phyloP scores from a whole-genome alignment of 257 asterid genomes.

The Ophiorrhiza pumila region DNA sequence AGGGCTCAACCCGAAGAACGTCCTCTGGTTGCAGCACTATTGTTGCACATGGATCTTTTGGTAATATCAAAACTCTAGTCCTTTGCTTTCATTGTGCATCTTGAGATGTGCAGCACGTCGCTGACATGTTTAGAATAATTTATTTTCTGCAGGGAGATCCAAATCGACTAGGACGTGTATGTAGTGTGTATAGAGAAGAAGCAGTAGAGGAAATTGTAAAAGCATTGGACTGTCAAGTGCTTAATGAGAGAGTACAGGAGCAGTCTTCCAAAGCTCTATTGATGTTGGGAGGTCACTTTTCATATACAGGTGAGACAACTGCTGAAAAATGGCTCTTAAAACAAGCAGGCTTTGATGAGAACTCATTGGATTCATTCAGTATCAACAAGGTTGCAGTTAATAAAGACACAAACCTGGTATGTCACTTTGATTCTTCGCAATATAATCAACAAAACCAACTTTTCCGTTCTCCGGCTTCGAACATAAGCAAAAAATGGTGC shows the following conservation, averaged over 20 bases:
- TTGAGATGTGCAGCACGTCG: not conserved
- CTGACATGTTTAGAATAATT: not conserved
- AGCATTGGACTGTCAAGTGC: constrained; percentile 46
- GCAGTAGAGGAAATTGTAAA: constrained; percentile 58
- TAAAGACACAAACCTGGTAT: constrained; percentile 34
- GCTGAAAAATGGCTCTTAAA: constrained; percentile 59
- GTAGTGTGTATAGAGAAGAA: constrained; percentile 72
- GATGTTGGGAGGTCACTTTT: constrained; percentile 70
- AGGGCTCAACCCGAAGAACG: constrained; percentile 56
- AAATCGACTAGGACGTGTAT: constrained; percentile 25
- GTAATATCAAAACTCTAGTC: constrained; percentile 30
- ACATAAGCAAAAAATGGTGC: not conserved
- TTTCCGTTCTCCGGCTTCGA: not conserved
- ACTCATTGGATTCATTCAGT: constrained; percentile 21
- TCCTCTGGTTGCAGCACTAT: constrained; percentile 52
- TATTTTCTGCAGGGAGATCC: constrained; percentile 9
- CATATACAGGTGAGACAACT: constrained; percentile 60
- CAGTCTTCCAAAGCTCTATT: constrained; percentile 53
- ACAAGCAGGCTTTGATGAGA: constrained; percentile 48
- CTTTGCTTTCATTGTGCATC: not conserved
- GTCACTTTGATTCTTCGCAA: not conserved
- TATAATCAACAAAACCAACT: not conserved
- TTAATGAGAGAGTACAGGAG: constrained; percentile 56
- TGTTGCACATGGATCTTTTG: constrained; percentile 75
- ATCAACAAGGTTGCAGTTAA: constrained; percentile 15